Evolutionary conservation across 2,329 filamentous ascomycete species (phyloP), one percentile per base, ranked within the genome.

Genomic region (Alternaria sp.): DNA sequence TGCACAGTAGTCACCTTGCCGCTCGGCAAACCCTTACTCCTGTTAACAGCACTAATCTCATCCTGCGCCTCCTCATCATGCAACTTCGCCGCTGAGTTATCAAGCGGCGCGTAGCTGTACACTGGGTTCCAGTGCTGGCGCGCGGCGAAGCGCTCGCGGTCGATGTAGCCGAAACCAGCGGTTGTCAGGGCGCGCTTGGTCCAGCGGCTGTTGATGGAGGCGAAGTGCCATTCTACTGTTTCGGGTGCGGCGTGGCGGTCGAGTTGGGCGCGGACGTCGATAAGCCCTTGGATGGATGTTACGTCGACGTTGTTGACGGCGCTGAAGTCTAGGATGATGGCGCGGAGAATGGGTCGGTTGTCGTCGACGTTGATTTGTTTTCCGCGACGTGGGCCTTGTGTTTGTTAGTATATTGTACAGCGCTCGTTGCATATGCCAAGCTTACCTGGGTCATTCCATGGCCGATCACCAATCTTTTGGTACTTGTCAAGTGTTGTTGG

Each of bases 281-380:
- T 96, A 43, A 98, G 85, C 71, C 93, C 90, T 81, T 98, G 96
- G 3, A 97, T 88, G 0, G 93, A 96, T 0, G 96, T 97, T 62
- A 97, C 89, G 74, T 98, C 96, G 62, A 97, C 90, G 69, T 97
- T 93, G 81, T 97, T 97, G 68, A 98, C 94, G 0, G 92, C 91
- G 4, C 91, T 93, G 80, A 98, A 97, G 79, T 98, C 96, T 19
- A 98, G 87, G 63, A 98, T 94, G 69, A 98, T 84, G n/a, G 95
- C 94, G 77, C 92, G 93, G 54, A 97, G 87, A 0, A 88, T 90
- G 1, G 93, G 91, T 15, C 89, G 83, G 61, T 83, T 72, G 64
- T 86, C 85, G 43, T 84, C 80, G 2, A 73, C 52, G 80, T 84
- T 36, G 76, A 79, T 58, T 73, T 81, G 75, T 78, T 88, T 77